Evolutionary conservation across 2,329 filamentous ascomycete species (phyloP), one percentile per base, ranked within the genome.

Genomic region (Pseudovirgaria hyperparasitica): DNA sequence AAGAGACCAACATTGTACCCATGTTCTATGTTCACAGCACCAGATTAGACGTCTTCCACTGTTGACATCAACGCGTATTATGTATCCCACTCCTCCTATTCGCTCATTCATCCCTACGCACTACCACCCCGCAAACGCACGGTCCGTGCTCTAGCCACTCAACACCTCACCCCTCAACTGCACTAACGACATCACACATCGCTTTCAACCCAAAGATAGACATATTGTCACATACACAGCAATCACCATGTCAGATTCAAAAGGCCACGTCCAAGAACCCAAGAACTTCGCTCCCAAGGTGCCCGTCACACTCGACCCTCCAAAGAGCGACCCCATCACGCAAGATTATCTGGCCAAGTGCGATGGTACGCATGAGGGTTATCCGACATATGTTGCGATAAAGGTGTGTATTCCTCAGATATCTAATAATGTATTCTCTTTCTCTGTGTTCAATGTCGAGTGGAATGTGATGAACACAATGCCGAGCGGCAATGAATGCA

Each of bases 291-390:
- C 81, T 50, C 82, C 84, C 22, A 92, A 90, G 57, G 60, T 62
- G 16, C 69, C 81, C 3, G 76, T 90, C 33, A 59, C 75, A 31
- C 71, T 98, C 32, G 66, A 78, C 31, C 77, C 84, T 19, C 90
- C 90, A 9, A 96, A 92, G 60, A 70, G 84, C 48, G 86, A 94
- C 45, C 70, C 71, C 19, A 94, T 98, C 43, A 75, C 76, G n/a
- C 46, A 67, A 2, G 81, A 90, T 32, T 75, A 87, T 43, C 67
- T 98, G 35, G 66, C 76, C 20, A 77, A 79, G 52, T 84, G 82
- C 42, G 73, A 90, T 50, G 90, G 90, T 92, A 62, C 59, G 10
- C 68, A 80, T 31, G 72, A 75, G 12, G 67, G 60, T 5, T 65
- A 62, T 31, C 69, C 71, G 9, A 73, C 63, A 5, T 62, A 67